These are phyloP conservation scores for Stenogyne calaminthoides DNA, from an alignment of 305 asterid species.

Conservation along the genomic window DNA sequence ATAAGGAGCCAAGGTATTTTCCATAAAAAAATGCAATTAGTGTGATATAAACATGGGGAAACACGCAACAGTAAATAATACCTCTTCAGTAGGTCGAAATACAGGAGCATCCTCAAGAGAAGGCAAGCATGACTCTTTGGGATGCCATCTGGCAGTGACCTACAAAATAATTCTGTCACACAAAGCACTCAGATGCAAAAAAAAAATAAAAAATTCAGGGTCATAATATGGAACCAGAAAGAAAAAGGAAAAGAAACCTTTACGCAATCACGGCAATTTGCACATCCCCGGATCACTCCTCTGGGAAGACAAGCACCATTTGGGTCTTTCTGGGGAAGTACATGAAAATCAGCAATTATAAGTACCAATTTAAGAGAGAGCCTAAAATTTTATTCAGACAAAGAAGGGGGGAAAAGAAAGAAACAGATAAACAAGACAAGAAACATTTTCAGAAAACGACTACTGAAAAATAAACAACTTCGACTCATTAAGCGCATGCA, in stretches of 20 bases:
- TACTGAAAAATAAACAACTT: slow-evolving; percentile 17
- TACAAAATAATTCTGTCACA: slow-evolving; percentile 31
- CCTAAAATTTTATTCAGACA: slow-evolving; percentile 6
- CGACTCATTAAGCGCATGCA: slow-evolving; percentile 16
- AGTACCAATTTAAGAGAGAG: slow-evolving; percentile 15
- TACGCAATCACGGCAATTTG: slow-evolving; percentile 56
- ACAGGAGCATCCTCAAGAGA: slow-evolving; percentile 73
- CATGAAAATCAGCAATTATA: slow-evolving; percentile 29
- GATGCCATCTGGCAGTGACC: slow-evolving; percentile 73
- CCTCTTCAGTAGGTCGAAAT: slow-evolving; percentile 78
- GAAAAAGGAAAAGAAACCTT: slow-evolving; percentile 48
- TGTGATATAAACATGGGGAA: slow-evolving; percentile 16
- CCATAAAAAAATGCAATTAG: slow-evolving; percentile 14
- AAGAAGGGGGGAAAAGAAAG: not conserved
- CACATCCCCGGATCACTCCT: slow-evolving; percentile 78
- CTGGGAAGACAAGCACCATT: slow-evolving; percentile 53
- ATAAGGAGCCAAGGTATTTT: slow-evolving; percentile 30
- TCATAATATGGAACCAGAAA: not conserved
- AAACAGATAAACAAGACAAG: not conserved
- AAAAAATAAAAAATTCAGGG: not conserved
- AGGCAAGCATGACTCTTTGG: slow-evolving; percentile 57
- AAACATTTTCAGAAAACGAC: not conserved
- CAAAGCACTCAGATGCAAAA: slow-evolving; percentile 16
- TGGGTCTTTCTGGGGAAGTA: slow-evolving; percentile 43
- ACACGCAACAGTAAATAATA: slow-evolving; percentile 34